Evolutionary conservation across 495 filamentous ascomycete genomes (phyloP).

Genomic region (Parathielavia hyrcaniae): DNA sequence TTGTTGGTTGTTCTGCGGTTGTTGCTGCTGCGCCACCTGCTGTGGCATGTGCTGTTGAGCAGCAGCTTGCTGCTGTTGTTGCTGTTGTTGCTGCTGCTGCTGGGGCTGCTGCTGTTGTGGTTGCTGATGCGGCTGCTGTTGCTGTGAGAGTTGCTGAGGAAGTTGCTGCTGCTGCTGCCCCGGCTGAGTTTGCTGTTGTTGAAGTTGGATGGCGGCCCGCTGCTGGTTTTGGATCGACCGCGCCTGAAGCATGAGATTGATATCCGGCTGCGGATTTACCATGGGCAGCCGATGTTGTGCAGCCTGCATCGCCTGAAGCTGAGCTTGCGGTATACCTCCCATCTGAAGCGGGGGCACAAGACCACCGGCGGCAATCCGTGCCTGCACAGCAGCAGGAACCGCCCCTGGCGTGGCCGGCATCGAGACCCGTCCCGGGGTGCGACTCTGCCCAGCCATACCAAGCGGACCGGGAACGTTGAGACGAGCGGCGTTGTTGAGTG

Average conservation of each 20-base stretch:
- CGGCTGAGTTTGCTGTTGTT: conserved; percentile 31
- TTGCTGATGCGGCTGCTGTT: conserved; percentile 36
- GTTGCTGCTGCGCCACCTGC: conserved; percentile 29
- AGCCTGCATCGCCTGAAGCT: conserved; percentile 57
- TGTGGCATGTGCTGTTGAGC: conserved; percentile 33
- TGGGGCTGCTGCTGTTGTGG: conserved; percentile 50
- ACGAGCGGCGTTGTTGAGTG: conserved; percentile 34
- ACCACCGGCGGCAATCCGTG: conserved; percentile 39
- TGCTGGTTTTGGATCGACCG: conserved; percentile 61
- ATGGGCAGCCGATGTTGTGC: conserved; percentile 58
- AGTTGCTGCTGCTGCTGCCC: conserved; percentile 27
- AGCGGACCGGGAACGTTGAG: conserved; percentile 35
- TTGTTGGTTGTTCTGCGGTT: conserved; percentile 35
- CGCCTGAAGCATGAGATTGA: conserved; percentile 48
- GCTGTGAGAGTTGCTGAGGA: conserved; percentile 40
- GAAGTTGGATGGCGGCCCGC: conserved; percentile 55
- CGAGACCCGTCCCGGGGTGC: conserved; percentile 34
- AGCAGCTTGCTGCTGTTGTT: conserved; percentile 17
- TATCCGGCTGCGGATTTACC: conserved; percentile 56
- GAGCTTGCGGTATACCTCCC: conserved; percentile 66
- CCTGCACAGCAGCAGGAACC: conserved; percentile 32
- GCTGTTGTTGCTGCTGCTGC: conserved; percentile 28
- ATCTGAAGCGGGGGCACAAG: conserved; percentile 55
- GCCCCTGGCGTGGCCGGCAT: conserved; percentile 42
- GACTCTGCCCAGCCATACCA: conserved; percentile 32